Evolutionary conservation across 1,284 basidiomycete species (phyloP).

Genomic region (Tilletiopsis washingtonensis): DNA sequence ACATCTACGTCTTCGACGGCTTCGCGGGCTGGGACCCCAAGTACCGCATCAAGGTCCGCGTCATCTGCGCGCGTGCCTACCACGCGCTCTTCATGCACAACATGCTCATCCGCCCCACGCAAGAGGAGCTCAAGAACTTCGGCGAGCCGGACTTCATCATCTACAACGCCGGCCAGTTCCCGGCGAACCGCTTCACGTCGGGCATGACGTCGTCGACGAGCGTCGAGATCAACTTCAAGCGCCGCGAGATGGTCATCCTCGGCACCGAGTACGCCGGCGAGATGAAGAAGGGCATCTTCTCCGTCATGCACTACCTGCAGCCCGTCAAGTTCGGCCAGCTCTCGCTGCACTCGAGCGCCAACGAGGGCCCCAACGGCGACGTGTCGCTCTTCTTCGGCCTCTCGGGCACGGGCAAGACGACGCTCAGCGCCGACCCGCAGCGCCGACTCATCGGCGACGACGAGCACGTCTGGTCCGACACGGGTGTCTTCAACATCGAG

Average conservation of each 20-base stretch:
- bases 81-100: conserved; percentile 93
- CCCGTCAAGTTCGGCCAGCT: conserved; percentile 98
- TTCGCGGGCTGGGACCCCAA: conserved; percentile 98
- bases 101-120: conserved; percentile 96
- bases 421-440: conserved; percentile 42
- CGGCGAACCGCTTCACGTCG: conserved; percentile 98
- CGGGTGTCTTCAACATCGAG: conserved; percentile 98
- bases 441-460: conserved; percentile 45
- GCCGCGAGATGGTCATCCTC: conserved; percentile 99
- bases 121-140: conserved; percentile 86
- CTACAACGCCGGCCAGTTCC: conserved; percentile 99
- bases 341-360: conserved; percentile 97
- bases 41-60: conserved; percentile 99
- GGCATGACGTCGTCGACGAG: conserved; percentile 99
- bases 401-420: conserved; percentile 93
- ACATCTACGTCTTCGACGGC: conserved; percentile 98
- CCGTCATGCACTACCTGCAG: conserved; percentile 99
- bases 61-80: conserved; percentile 96
- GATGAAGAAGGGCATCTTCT: conserved; percentile 99
- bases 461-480: conserved; percentile 47
- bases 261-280: conserved; percentile 99
- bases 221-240: conserved; percentile 99
- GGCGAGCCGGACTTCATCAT: conserved; percentile 99
- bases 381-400: conserved; percentile 99
- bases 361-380: conserved; percentile 83